These are phyloP conservation scores for Boletus patriciae DNA, from an alignment of 768 basidiomycete species.

Conservation along the genomic window DNA sequence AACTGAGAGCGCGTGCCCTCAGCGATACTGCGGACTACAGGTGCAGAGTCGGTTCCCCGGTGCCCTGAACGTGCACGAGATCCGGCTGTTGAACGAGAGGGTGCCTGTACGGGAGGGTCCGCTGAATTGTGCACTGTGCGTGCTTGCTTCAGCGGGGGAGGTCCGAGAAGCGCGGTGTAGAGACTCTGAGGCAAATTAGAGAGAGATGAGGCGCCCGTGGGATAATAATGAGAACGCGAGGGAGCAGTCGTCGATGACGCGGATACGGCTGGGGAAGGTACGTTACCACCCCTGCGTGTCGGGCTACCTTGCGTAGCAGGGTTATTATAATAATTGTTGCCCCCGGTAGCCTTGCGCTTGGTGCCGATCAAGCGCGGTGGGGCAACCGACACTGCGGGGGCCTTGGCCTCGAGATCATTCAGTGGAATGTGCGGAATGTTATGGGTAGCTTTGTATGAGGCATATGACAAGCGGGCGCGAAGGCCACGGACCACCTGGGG, in stretches of 20 bases:
- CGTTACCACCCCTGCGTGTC: conserved; percentile 45
- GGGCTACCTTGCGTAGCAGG: conserved; percentile 49
- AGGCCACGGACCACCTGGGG: conserved; percentile 76
- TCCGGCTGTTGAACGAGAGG: conserved; percentile 39
- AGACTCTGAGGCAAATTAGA: conserved; percentile 56
- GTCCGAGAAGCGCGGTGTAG: conserved; percentile 73
- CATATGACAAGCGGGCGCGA: conserved; percentile 78
- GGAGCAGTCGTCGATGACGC: conserved; percentile 28
- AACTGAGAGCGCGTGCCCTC: conserved; percentile 48
- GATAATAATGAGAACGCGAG: conserved; percentile 46
- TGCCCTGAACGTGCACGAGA: conserved; percentile 27
- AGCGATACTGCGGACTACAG: conserved; percentile 43
- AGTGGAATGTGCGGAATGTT: conserved; percentile 66
- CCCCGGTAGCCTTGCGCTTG: conserved; percentile 50
- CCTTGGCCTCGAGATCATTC: conserved; percentile 69
- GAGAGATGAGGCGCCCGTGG: conserved; percentile 36
- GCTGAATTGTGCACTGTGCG: conserved; percentile 75
- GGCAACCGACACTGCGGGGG: conserved; percentile 42
- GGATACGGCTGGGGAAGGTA: conserved; percentile 37
- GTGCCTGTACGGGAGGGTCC: conserved; percentile 62
- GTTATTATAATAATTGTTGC: conserved; percentile 50
- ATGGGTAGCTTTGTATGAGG: conserved; percentile 79
- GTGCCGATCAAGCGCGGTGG: conserved; percentile 55
- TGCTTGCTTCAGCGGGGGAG: conserved; percentile 72
- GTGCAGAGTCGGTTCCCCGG: conserved; percentile 12